Evolutionary conservation across 345 rosid species (phyloP).

Genomic region (Heritiera littoralis): DNA sequence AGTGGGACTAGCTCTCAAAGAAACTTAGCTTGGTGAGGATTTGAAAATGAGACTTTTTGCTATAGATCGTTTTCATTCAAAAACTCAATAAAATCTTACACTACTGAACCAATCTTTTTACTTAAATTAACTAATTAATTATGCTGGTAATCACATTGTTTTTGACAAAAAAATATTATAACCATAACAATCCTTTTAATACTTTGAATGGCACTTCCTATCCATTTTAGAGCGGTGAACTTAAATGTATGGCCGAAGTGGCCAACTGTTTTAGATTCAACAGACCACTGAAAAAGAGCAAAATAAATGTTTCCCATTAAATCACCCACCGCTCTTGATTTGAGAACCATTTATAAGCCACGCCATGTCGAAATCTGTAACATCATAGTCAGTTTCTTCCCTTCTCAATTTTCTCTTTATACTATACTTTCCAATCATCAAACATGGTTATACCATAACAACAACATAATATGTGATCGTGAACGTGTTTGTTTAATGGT

Average conservation of each 20-base stretch:
- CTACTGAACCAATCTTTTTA: too few relatives aligned
- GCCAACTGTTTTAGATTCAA: not conserved
- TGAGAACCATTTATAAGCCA: not conserved
- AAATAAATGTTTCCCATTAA: not conserved
- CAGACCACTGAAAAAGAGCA: not conserved
- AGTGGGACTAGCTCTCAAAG: too few relatives aligned
- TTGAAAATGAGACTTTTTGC: too few relatives aligned
- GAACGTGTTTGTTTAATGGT: too few relatives aligned
- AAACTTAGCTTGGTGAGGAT: too few relatives aligned
- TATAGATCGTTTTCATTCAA: too few relatives aligned
- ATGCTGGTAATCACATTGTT: too few relatives aligned
- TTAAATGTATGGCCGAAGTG: not conserved
- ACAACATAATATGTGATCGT: not conserved
- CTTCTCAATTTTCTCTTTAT: too few relatives aligned
- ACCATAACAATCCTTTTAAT: too few relatives aligned
- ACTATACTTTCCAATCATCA: not conserved
- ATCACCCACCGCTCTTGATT: not conserved
- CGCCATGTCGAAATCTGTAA: not conserved
- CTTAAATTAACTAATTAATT: too few relatives aligned
- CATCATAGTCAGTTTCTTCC: not conserved
- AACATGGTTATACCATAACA: slow-evolving; percentile 2
- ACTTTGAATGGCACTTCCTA: not conserved
- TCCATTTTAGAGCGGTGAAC: not conserved
- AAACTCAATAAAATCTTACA: too few relatives aligned
- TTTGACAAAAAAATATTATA: too few relatives aligned